Percentiles rank a stretch among this genome's conserved stretches.
phyloP scores from a whole-genome alignment of 345 rosid species.

The Melastoma malabathricum region DNA sequence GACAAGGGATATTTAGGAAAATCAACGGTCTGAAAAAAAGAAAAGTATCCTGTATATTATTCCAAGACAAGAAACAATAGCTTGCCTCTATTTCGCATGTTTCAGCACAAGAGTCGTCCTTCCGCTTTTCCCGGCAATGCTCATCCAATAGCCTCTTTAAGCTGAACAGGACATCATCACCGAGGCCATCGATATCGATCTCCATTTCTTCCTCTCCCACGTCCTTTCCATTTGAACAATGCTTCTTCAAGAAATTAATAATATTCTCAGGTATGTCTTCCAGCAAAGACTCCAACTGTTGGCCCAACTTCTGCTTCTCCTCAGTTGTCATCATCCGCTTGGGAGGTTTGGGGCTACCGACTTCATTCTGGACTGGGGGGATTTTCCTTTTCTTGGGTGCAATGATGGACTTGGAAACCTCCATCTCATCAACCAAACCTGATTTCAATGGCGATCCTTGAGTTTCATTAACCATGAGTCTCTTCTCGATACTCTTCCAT shows the following conservation, averaged over 20 bases:
- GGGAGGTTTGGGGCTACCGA: slow-evolving; percentile 25
- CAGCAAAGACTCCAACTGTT: slow-evolving; percentile 44
- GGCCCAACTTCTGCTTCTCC: slow-evolving; percentile 49
- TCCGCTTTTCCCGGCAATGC: slow-evolving; percentile 48
- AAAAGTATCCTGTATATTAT: slow-evolving; percentile 2
- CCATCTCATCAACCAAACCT: slow-evolving; percentile 21
- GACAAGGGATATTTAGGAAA: not conserved
- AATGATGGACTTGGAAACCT: slow-evolving; percentile 22
- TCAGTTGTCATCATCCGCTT: slow-evolving; percentile 44
- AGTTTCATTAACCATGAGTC: slow-evolving; percentile 21
- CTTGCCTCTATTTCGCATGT: slow-evolving; percentile 84
- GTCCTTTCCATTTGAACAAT: slow-evolving; percentile 52
- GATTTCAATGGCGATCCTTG: slow-evolving; percentile 22
- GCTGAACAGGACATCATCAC: slow-evolving; percentile 59
- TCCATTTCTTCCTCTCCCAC: slow-evolving; percentile 80
- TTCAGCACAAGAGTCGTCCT: slow-evolving; percentile 37
- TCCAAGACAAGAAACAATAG: slow-evolving; percentile 7
- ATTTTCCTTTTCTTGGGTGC: slow-evolving; percentile 61
- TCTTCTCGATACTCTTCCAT: slow-evolving; percentile 80
- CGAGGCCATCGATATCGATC: slow-evolving; percentile 85
- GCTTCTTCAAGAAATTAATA: slow-evolving; percentile 65
- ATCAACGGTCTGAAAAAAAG: not conserved
- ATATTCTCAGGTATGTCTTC: slow-evolving; percentile 67
- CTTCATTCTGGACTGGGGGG: slow-evolving; percentile 23
- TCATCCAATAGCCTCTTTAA: slow-evolving; percentile 64